Evolutionary conservation across 805 yeast genomes (phyloP), one percentile per base, ranked within the genome.

Genomic region (Yarrowia porcina): DNA sequence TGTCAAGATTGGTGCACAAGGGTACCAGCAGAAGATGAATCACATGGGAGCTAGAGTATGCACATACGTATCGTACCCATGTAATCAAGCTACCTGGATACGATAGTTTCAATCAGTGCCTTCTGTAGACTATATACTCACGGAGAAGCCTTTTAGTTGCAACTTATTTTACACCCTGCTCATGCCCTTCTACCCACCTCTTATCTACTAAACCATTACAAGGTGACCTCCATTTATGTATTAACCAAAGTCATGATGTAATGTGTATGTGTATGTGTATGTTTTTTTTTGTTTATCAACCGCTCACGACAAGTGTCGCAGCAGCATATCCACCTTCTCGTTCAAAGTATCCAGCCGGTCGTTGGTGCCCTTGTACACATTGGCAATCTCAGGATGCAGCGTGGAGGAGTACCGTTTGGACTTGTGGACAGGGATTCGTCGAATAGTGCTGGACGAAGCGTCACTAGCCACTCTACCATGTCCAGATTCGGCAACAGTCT

Each of bases 311-410:
- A 56, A 25, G 4, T 56, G 61, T 10, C 49, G 27, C 18, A 56
- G 30, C n/a, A 56, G 28, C 61, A 39, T 28, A 30, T 56, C 61
- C n/a, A 56, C 61, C 61, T 56, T 56, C 17, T 56, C 49, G 17
- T 56, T 41, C 10, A 56, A 28, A 20, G 36, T 30, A 28, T 56
- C 49, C 38, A 56, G 49, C 61, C 61, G 47, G 20, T 56, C 49
- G 23, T 39, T 39, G 49, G 61, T 56, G 36, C 47, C 47, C 36
- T 32, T 39, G 39, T 39, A 56, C 44, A 56, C 61, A n/a, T 30
- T 27, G 30, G 47, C 61, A 30, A 56, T 56, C 2, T 56, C 61
- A 21, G 61, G 61, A 39, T 56, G 61, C 49, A 56, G 44, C 25
- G 59, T 52, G 20, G 25, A 17, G 28, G 59, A 52, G 28, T 52